phyloP scores from a whole-genome alignment of 1,139 yeast species.

The Candida tunisiensis region DNA sequence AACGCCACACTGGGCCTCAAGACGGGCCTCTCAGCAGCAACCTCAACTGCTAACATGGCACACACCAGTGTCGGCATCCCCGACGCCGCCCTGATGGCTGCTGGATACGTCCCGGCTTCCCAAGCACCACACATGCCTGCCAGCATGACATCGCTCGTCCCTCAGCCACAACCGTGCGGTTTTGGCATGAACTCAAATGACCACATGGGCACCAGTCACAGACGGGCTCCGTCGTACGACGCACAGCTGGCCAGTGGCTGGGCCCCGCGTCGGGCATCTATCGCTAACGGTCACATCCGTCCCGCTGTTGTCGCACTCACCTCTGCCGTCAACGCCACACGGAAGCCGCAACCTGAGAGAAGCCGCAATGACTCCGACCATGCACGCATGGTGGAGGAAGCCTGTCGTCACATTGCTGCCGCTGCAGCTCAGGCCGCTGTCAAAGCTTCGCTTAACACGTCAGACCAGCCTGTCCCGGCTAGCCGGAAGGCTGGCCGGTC shows the following conservation, averaged over 20 bases:
- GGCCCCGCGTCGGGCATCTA: slow-evolving; percentile 15
- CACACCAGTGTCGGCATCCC: too few species aligned
- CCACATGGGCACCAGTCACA: slow-evolving; percentile 3
- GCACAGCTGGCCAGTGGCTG: slow-evolving; percentile 6
- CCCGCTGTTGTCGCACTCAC: slow-evolving; percentile 11
- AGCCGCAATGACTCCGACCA: slow-evolving; percentile 40
- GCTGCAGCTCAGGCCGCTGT: slow-evolving; percentile 55
- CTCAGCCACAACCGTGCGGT: too few species aligned
- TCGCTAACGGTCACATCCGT: slow-evolving; percentile 15
- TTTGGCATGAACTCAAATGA: too few species aligned
- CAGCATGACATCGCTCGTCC: too few species aligned
- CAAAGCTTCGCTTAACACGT: slow-evolving; percentile 12
- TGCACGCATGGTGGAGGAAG: slow-evolving; percentile 54
- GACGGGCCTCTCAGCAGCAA: slow-evolving; percentile 22
- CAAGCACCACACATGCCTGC: too few species aligned
- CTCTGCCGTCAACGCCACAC: slow-evolving; percentile 1
- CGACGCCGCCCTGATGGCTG: too few species aligned
- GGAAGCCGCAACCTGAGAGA: slow-evolving; percentile 1
- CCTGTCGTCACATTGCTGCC: slow-evolving; percentile 69
- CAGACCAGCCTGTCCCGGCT: slow-evolving; percentile 6
- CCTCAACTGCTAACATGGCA: too few species aligned
- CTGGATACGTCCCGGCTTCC: too few species aligned
- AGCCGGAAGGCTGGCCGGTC: slow-evolving; percentile 3
- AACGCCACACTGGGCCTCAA: slow-evolving; percentile 42
- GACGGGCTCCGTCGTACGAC: slow-evolving; percentile 6